phyloP scores from a whole-genome alignment of 2,329 filamentous ascomycete genomes.

The Didymella keratinophila region DNA sequence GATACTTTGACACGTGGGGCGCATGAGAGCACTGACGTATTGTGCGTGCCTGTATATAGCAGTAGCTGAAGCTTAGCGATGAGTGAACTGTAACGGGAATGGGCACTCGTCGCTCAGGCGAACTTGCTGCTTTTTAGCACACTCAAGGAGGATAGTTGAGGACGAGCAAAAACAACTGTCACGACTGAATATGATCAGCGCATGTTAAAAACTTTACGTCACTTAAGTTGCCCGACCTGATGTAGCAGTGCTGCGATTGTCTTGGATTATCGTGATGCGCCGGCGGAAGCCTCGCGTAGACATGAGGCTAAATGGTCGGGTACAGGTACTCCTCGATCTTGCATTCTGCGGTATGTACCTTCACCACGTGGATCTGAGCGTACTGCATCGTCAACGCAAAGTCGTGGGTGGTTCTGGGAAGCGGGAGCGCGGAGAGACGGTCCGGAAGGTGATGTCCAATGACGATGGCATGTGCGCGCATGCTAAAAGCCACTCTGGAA shows the following conservation, averaged over 20 bases:
- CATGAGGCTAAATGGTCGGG: slow-evolving; percentile 1
- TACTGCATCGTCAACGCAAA: background rate
- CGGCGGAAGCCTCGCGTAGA: background rate
- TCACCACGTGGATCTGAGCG: background rate
- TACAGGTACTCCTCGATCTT: slow-evolving; percentile 1
- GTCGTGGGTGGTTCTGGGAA: background rate
- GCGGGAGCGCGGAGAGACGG: background rate
- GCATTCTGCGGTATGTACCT: background rate
- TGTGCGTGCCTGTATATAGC: background rate
- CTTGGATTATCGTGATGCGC: background rate
- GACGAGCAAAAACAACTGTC: background rate
- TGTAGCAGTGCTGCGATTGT: background rate
- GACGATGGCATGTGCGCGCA: background rate
- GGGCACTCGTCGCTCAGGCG: too few species aligned
- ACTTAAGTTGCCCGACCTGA: background rate
- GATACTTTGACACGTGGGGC: background rate
- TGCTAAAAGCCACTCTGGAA: background rate
- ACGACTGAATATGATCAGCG: background rate
- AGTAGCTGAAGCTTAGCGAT: background rate
- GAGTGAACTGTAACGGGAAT: background rate
- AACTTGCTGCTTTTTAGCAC: background rate
- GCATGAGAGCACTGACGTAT: background rate
- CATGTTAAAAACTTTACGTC: background rate
- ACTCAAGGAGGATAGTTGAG: too few species aligned
- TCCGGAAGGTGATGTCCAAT: background rate